Evolutionary conservation across 768 basidiomycete genomes (phyloP).

Genomic region (Calocera viscosa): DNA sequence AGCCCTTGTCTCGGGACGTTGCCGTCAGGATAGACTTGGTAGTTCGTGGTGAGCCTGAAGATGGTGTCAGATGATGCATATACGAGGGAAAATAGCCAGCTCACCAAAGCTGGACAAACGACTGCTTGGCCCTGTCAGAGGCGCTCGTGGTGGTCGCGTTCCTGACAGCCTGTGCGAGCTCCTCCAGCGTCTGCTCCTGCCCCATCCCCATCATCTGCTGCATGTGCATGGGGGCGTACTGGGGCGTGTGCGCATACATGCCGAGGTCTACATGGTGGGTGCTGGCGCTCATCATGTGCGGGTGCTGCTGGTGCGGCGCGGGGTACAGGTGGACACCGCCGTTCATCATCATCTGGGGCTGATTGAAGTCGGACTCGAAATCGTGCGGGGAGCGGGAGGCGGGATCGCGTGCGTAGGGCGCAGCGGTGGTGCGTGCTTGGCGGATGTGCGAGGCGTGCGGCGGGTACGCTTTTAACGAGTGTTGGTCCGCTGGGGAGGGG

Average conservation of each 20-base stretch:
- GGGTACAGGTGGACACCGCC: constrained; percentile 54
- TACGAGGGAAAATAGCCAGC: constrained; percentile 25
- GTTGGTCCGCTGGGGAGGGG: constrained; percentile 45
- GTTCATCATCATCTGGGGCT: constrained; percentile 34
- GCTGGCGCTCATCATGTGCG: constrained; percentile 24
- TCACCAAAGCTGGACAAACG: constrained; percentile 85
- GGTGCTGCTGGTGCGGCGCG: constrained; percentile 12
- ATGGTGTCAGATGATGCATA: constrained; percentile 11
- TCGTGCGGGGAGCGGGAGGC: constrained; percentile 37
- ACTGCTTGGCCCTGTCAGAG: constrained; percentile 81
- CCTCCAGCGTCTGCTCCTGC: constrained; percentile 69
- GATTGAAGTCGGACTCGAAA: constrained; percentile 76
- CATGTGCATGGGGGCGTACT: constrained; percentile 36
- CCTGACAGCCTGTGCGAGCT: constrained; percentile 74
- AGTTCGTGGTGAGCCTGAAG: constrained; percentile 71
- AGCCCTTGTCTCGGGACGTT: constrained; percentile 89
- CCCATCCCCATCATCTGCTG: constrained; percentile 44
- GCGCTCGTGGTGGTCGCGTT: constrained; percentile 84
- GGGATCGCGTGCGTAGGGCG: constrained; percentile 74
- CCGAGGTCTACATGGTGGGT: constrained; percentile 48
- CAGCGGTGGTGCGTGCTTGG: constrained; percentile 66
- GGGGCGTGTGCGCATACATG: constrained; percentile 47
- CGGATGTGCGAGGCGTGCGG: constrained; percentile 44
- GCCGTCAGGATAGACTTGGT: constrained; percentile 81
- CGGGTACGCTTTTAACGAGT: constrained; percentile 68